Conservation (phyloP, 1,139 yeast genomes). For the Ogataea hybrid region DNA sequence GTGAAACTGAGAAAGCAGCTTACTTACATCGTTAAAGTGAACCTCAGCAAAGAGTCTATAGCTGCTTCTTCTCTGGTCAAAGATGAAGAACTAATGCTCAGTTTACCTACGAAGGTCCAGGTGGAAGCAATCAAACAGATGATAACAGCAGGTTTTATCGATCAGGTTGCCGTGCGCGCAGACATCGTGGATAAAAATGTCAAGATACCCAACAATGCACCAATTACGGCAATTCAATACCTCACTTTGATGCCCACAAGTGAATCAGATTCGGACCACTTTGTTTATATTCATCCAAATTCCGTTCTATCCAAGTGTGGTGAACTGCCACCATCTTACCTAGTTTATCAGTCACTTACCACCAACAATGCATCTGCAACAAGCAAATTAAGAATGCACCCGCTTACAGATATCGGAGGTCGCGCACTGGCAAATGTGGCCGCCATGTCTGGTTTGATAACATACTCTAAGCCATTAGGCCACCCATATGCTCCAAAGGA, state of each 20-base stretch:
- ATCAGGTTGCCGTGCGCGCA: conserved; percentile 84
- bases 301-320: conserved; percentile 61
- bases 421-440: conserved; percentile 78
- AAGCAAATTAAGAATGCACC: conserved; percentile 63
- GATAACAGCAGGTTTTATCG: conserved; percentile 89
- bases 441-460: conserved; percentile 64
- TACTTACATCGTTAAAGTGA: conserved; percentile 65
- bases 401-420: conserved; percentile 74
- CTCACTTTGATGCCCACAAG: conserved; percentile 58
- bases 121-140: conserved; percentile 83
- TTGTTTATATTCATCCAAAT: conserved; percentile 73
- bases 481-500: conserved; percentile 83
- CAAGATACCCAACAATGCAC: conserved; percentile 54
- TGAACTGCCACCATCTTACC: conserved; percentile 68
- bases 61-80: conserved; percentile 46
- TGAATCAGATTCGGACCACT: conserved; percentile 45
- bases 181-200: conserved; percentile 70
- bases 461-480: conserved; percentile 89
- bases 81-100: no score
- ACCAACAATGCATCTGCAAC: conserved; percentile 39
- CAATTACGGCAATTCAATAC: conserved; percentile 69
- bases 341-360: conserved; percentile 68
- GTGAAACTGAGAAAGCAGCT: conserved; percentile 77
- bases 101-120: conserved; percentile 69
- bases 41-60: conserved; percentile 57